Evolutionary conservation across 768 basidiomycete species (phyloP).

Genomic region (Agrocybe pediades): DNA sequence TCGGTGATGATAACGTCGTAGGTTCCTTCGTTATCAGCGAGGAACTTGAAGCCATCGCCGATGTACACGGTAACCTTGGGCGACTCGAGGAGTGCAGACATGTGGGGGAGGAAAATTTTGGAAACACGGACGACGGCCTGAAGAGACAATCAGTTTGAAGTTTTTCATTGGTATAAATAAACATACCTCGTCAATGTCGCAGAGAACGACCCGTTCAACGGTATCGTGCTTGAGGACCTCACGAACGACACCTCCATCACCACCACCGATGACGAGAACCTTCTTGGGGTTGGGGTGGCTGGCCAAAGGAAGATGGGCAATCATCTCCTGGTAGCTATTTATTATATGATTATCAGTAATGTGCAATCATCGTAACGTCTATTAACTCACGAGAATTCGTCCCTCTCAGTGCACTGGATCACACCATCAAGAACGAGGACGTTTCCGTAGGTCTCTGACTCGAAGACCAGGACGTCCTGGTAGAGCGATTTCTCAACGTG

Average conservation of each 20-base stretch:
- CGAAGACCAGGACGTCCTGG: conserved; percentile 97
- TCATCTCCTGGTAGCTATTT: conserved; percentile 99
- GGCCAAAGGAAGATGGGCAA: conserved; percentile 93
- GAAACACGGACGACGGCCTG: conserved; percentile 95
- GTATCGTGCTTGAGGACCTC: conserved; percentile 94
- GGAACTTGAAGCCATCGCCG: conserved; percentile 97
- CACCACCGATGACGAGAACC: conserved; percentile 97
- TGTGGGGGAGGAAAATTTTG: conserved; percentile 90
- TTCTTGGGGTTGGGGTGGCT: conserved; percentile 95
- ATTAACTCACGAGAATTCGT: conserved; percentile 90
- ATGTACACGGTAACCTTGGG: conserved; percentile 83
- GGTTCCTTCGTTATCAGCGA: conserved; percentile 79
- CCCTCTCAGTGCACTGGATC: conserved; percentile 96
- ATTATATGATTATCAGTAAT: not conserved
- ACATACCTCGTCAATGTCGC: conserved; percentile 93
- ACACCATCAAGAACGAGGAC: conserved; percentile 94
- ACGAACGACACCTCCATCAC: conserved; percentile 97
- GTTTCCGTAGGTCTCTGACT: conserved; percentile 96
- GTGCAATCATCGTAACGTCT: not conserved
- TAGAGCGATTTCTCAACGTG: conserved; percentile 92
- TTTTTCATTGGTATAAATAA: not conserved
- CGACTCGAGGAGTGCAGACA: conserved; percentile 81
- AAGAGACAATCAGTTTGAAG: not conserved
- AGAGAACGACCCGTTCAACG: conserved; percentile 91
- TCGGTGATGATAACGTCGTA: conserved; percentile 99